Base-by-base conservation (phyloP, 2,329 filamentous ascomycete species). In the Coniella vitis region DNA sequence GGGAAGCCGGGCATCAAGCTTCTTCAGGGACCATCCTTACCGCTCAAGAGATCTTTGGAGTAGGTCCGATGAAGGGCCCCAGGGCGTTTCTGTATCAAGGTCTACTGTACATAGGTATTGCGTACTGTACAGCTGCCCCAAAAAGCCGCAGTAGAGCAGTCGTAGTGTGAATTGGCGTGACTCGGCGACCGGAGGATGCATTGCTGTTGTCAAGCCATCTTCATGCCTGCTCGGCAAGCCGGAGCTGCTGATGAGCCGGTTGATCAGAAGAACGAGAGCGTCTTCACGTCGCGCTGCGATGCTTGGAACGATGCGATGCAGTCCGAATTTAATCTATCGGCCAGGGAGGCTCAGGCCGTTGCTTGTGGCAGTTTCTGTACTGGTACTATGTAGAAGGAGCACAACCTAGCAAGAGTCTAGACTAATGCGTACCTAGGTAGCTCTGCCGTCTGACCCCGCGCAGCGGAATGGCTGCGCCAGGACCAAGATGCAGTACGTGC, bases 11-110 rank as follows among this genome's bases (percentile, higher is more conserved):
- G 29, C 16, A 45, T n/a, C 36, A 36, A 49, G 38, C 42, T 38
- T 17, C 14, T 41, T 14, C 48, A 53, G 48, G 47, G 51, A 35
- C 38, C 31, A 53, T 47, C 51, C 51, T 53, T 53, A 47, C 47
- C 37, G n/a, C 21, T 4, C 22, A 34, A 44, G 29, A 16, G 29
- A 39, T 21, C n/a, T 17, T n/a, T 40, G 36, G 22, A 20, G 25
- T 16, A 19, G 19, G 10, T 10, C 25, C 25, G 5, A 10, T 10
- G 5, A 19, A 12, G 4, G 17, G 35, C 35, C 47, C 40, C 19
- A 44, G 17, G 47, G 40, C 17, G 40, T 45, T 25, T 21, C 35
- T 36, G 35, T 43, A 34, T 16, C 25, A 22, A 29, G 13, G 7
- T 34, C 31, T n/a, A 42, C 38, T 29, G 38, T 41, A 31, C 22